Evolutionary conservation across 306 rosid genomes (phyloP).

Genomic region (Senna siamea): DNA sequence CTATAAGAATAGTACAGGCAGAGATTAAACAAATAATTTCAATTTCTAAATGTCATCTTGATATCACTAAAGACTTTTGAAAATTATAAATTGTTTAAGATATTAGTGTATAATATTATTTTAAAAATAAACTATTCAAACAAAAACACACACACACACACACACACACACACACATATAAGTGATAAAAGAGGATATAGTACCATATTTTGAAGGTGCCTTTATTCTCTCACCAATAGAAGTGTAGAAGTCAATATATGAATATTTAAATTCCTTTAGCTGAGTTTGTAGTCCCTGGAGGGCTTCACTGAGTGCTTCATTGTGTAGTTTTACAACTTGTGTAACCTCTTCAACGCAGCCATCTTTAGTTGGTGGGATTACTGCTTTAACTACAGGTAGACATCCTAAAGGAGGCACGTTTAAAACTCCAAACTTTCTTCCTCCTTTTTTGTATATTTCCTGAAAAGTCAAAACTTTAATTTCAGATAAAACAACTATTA

Average conservation of each 20-base stretch:
- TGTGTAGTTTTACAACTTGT: slow-evolving; percentile 37
- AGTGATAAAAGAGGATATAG: no score
- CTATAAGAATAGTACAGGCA: no score
- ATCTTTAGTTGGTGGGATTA: slow-evolving; percentile 13
- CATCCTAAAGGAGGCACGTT: slow-evolving; percentile 38
- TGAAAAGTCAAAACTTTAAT: neutral
- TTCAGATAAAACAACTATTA: neutral
- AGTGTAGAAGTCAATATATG: slow-evolving; percentile 28
- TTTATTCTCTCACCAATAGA: slow-evolving; percentile 14
- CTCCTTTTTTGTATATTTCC: slow-evolving; percentile 50
- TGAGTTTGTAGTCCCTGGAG: slow-evolving; percentile 32
- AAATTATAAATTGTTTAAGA: no score
- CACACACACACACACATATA: no score
- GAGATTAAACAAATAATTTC: no score
- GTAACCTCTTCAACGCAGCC: slow-evolving; percentile 31
- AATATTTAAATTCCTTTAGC: slow-evolving; percentile 45
- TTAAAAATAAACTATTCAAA: no score
- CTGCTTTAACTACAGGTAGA: slow-evolving; percentile 15
- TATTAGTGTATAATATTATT: no score
- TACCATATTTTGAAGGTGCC: slow-evolving; percentile 52
- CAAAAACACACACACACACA: no score
- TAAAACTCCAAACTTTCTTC: slow-evolving; percentile 52
- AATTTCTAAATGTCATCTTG: no score
- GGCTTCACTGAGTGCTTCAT: slow-evolving; percentile 21
- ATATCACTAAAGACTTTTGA: no score